Evolutionary conservation across 805 yeast species (phyloP), one percentile per base, ranked within the genome.

Genomic region (Starmera dryadoides): DNA sequence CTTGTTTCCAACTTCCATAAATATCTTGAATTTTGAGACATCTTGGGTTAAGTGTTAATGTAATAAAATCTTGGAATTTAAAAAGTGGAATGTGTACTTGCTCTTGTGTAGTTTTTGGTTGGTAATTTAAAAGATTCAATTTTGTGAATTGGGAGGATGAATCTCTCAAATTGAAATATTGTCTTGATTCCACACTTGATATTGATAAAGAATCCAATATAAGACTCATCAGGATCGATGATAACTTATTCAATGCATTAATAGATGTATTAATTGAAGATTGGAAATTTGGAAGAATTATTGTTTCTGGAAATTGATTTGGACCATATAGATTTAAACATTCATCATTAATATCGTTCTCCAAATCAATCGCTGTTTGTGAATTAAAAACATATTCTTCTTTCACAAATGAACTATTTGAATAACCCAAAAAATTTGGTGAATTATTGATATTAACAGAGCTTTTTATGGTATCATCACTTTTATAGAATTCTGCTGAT

Each of bases 1-100:
- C n/a, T 0, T 61, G 49, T n/a, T 69, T 47, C 74, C 75, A 70
- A 17, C 65, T 46, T 4, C 75, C 75, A 42, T 60, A 59, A 45
- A 66, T 61, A 40, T 64, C 66, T 42, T 68, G 71, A 5, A 67
- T 70, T 45, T 68, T 68, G 32, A 70, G 46, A 4, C 22, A 26
- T 12, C 23, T 30, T 6, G 18, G 37, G 19, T 43, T 10, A 46
- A 22, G 20, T 15, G 6, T 18, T 11, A 37, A 22, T 1, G 8
- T 2, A 4, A 28, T 28, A 6, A 28, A 28, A 32, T 15, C 34
- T 20, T 32, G 16, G 7, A 21, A n/a, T 4, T 32, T 20, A 9
- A 32, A 14, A n/a, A 10, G 12, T 28, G 30, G 30, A 25, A 25
- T 25, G 41, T 11, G 59, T 58, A 11, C 55, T 20, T 62, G 49